A percentile compares a stretch with the other conserved stretches of the same genome.
Conservation (phyloP, 1,139 yeast genomes). For the Suhomyces terraborum region DNA sequence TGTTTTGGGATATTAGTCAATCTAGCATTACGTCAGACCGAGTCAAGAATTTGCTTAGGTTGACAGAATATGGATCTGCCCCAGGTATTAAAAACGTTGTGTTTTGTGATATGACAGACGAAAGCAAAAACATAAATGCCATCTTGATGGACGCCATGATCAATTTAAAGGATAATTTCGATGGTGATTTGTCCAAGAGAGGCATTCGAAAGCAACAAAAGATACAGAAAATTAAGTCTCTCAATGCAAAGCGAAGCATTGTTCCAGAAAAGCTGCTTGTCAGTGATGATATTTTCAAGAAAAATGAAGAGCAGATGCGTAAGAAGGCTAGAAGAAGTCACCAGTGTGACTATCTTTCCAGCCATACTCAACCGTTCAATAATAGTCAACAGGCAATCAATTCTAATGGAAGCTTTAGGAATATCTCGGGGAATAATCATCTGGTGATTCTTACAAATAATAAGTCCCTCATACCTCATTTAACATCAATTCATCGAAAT, state of each 20-base stretch:
- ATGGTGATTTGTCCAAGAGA: conserved; percentile 34
- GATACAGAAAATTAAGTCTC: conserved; percentile 13
- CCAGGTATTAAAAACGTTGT: conserved; percentile 25
- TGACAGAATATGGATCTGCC: conserved; percentile 16
- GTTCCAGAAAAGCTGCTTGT: conserved; percentile 7
- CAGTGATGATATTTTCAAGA: conserved; percentile 20
- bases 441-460: conserved; percentile 10
- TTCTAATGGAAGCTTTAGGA: not conserved
- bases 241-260: conserved; percentile 6
- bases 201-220: conserved; percentile 29
- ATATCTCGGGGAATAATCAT: conserved; percentile 9
- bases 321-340: conserved; percentile 35
- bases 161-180: conserved; percentile 27
- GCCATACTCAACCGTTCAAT: conserved; percentile 22
- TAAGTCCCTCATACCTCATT: conserved; percentile 17
- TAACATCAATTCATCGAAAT: conserved; percentile 16
- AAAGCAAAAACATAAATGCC: conserved; percentile 31
- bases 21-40: conserved; percentile 21
- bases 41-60: conserved; percentile 22
- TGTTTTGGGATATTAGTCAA: conserved; percentile 41
- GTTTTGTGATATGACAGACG: conserved; percentile 41
- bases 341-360: conserved; percentile 38
- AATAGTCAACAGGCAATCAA: not conserved
- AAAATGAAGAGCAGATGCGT: conserved; percentile 29
- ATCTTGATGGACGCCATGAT: conserved; percentile 30